Evolutionary conservation across 768 basidiomycete genomes (phyloP), one percentile per base, ranked within the genome.

Genomic region (Tylopilus subfusipes): DNA sequence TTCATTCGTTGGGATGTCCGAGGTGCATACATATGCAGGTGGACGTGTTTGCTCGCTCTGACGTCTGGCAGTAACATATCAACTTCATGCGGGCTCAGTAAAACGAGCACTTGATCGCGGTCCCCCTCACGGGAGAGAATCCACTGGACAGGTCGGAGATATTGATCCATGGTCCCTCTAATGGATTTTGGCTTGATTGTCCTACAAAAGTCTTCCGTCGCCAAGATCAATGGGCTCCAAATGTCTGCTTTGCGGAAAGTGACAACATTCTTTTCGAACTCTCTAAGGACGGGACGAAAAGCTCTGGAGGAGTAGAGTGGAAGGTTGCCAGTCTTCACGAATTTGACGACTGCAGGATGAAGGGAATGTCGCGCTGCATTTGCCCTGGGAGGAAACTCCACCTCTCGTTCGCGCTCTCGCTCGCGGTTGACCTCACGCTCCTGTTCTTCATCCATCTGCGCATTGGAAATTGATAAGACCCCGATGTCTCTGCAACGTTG

Each of bases 21-120:
- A 10, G 76, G 75, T 3, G 73, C 57, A 52, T 78, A 78, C 1
- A 71, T 34, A 55, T 77, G 76, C 18, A 79, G 66, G 48, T 70
- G 63, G 11, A 74, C 72, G 7, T 55, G n/a, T 9, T 64, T 60
- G 60, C 68, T 70, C 22, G 27, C 19, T 11, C 69, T 71, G 52
- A 79, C 75, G 1, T 46, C 40, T 63, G 74, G 66, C 11, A 76
- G 63, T 16, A 77, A 63, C 21, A 50, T 50, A 47, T 78, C 67
- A 19, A 63, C 75, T 56, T 79, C 36, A 6, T 39, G 39, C 10
- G 48, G 38, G 25, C 48, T 50, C 16, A 50, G 25, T 3, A 50
- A 4, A 24, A 80, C 65, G 22, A 76, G 61, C 3, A 48, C 42
- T 3, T 27, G 50, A 14, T 44, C 10, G 10, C 10, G 16, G 18